These are phyloP conservation scores for Phylloporus rhodoxanthus DNA, from an alignment of 768 basidiomycete species.

Conservation along the genomic window DNA sequence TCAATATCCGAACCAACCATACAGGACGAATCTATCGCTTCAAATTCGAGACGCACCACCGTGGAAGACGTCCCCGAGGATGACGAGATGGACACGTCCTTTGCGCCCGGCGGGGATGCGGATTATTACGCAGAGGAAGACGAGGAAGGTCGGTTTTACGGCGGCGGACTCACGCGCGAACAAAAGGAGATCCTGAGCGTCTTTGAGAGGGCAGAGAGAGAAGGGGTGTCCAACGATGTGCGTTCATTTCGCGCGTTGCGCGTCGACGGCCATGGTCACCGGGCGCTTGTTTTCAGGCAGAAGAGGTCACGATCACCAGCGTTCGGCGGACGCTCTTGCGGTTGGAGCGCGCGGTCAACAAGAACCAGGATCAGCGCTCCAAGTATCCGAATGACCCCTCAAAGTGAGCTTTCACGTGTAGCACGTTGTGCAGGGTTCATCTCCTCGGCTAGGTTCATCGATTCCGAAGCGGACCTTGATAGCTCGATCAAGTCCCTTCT, in stretches of 20 bases:
- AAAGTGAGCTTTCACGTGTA: conserved; percentile 47
- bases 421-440: not conserved
- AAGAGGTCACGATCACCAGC: conserved; percentile 61
- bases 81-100: conserved; percentile 35
- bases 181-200: conserved; percentile 96
- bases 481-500: conserved; percentile 78
- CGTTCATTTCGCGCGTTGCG: conserved; percentile 24
- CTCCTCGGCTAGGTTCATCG: conserved; percentile 75
- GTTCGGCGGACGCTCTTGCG: conserved; percentile 69
- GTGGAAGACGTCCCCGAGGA: conserved; percentile 52
- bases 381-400: conserved; percentile 90
- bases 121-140: conserved; percentile 91
- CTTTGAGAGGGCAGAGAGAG: conserved; percentile 71
- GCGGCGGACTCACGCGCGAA: conserved; percentile 85
- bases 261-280: not conserved
- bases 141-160: conserved; percentile 88
- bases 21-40: conserved; percentile 9
- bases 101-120: conserved; percentile 82
- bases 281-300: conserved; percentile 38
- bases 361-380: conserved; percentile 95
- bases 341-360: conserved; percentile 86
- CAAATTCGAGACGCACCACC: conserved; percentile 39
- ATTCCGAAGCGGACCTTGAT: conserved; percentile 95
- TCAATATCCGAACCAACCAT: conserved; percentile 4
- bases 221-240: conserved; percentile 64